Base-by-base conservation (phyloP, 768 basidiomycete genomes). In the Lentinula raphanica region DNA sequence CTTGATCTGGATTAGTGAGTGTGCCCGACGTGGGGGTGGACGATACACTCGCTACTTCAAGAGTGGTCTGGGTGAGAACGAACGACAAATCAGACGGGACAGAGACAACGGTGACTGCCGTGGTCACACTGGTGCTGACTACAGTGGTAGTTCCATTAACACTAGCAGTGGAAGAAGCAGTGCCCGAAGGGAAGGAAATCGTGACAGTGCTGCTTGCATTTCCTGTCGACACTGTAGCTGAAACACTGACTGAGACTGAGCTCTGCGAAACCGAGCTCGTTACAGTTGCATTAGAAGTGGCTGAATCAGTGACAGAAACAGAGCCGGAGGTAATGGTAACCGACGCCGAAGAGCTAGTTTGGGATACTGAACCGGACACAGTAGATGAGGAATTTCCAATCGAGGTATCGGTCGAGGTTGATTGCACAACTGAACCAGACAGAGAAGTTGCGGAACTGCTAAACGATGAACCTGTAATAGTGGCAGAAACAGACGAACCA, bases 1-100 rank as follows among this genome's bases (percentile, higher is more conserved):
- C 69, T 53, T 69, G 66, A 58, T 81, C 80, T 2, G 81, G 79
- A 60, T 81, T 67, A 2, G 78, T 77, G 5, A 78, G 60, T 4
- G 64, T 58, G 21, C 40, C 28, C 32, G 58, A 39, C 19, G 62
- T 54, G 1, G 72, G 58, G 2, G 74, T 65, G 0, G 73, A 63
- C 11, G 74, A 45, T 17, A 71, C 54, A 5, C 79, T 68, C 2
- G 73, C 68, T 39, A 79, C 62, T 5, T 71, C 76, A 13, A 81
- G 69, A 0, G 77, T 72, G 1, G 74, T 70, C 64, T 74, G 74
- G 11, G 78, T 76, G 23, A 79, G 68, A 55, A 80, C 67, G 64
- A 79, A 80, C 0, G 76, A 72, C 12, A 79, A 70, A 29, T 69
- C 75, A 0, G 79, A 73, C 38, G 74, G 68, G 55, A 79, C 65